These are phyloP conservation scores for Fraxinus anomala DNA, from an alignment of 257 asterid genomes.

Conservation along the genomic window DNA sequence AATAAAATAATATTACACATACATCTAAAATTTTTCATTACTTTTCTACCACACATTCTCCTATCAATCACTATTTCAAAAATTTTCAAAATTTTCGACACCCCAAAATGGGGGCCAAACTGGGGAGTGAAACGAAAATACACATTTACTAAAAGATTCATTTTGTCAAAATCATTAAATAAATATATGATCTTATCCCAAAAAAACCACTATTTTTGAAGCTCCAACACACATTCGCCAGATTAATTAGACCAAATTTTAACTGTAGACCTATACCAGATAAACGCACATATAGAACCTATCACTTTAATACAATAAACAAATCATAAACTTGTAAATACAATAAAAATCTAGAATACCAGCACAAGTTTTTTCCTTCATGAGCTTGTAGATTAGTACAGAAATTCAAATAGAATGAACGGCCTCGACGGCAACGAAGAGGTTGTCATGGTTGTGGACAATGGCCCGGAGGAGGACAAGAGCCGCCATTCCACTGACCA, in stretches of 20 bases:
- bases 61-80: too few relatives aligned
- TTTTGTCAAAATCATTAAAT: too few relatives aligned
- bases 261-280: neutral
- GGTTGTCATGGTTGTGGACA: conserved; percentile 92
- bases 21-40: too few relatives aligned
- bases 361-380: conserved; percentile 92
- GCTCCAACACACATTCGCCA: conserved; percentile 2
- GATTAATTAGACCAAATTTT: neutral
- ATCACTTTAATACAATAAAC: neutral
- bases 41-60: too few relatives aligned
- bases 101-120: too few relatives aligned
- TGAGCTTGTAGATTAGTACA: conserved; percentile 83
- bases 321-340: neutral
- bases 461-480: conserved; percentile 76
- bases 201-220: neutral
- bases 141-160: neutral
- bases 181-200: too few relatives aligned
- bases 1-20: too few relatives aligned
- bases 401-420: conserved; percentile 84
- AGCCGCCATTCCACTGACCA: conserved; percentile 76
- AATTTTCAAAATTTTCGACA: too few relatives aligned
- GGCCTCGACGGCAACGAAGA: conserved; percentile 90
- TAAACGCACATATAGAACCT: neutral
- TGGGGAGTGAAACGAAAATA: too few relatives aligned
- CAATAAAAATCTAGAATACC: conserved; percentile 41